Percentiles rank a stretch among this genome's conserved stretches.
These are phyloP conservation scores for Postia placenta DNA, from an alignment of 768 basidiomycete species.

Conservation along the genomic window DNA sequence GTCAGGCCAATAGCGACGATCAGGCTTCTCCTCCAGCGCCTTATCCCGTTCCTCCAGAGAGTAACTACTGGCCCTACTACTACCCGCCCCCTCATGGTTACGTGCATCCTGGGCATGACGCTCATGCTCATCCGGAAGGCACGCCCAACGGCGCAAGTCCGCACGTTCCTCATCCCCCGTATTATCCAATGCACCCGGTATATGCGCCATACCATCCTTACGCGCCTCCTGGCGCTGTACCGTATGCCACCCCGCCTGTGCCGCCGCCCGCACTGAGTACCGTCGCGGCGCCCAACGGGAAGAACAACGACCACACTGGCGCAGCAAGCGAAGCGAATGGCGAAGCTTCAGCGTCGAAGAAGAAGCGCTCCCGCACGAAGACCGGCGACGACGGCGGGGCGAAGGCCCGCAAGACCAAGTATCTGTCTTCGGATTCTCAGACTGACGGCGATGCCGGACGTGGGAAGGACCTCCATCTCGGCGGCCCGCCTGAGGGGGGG, in stretches of 20 bases:
- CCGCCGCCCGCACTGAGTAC: constrained; percentile 21
- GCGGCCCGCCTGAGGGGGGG: constrained; percentile 6
- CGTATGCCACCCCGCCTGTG: constrained; percentile 13
- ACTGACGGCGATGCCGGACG: constrained; percentile 3
- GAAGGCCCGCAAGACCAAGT: constrained; percentile 30
- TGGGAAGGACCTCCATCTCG: constrained; percentile 9
- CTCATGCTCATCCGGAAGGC: constrained; percentile 27
- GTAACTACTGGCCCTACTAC: constrained; percentile 41
- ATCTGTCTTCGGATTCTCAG: constrained; percentile 7
- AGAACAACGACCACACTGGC: constrained; percentile 13
- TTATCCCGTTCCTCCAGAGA: constrained; percentile 31
- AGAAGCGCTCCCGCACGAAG: constrained; percentile 22
- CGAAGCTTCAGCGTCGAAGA: constrained; percentile 23
- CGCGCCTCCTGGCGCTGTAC: constrained; percentile 14
- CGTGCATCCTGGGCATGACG: constrained; percentile 32
- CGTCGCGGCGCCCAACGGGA: constrained; percentile 19
- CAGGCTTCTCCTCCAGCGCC: constrained; percentile 10
- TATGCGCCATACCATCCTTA: constrained; percentile 31
- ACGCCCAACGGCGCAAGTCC: constrained; percentile 22
- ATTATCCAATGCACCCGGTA: constrained; percentile 33
- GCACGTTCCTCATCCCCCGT: constrained; percentile 25
- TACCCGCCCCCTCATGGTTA: constrained; percentile 38
- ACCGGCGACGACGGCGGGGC: constrained; percentile 23
- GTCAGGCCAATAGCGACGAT: constrained; percentile 6
- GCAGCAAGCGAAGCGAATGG: constrained; percentile 11